Evolutionary conservation across 2,329 filamentous ascomycete genomes (phyloP).

Genomic region (Alternaria ventricosa): DNA sequence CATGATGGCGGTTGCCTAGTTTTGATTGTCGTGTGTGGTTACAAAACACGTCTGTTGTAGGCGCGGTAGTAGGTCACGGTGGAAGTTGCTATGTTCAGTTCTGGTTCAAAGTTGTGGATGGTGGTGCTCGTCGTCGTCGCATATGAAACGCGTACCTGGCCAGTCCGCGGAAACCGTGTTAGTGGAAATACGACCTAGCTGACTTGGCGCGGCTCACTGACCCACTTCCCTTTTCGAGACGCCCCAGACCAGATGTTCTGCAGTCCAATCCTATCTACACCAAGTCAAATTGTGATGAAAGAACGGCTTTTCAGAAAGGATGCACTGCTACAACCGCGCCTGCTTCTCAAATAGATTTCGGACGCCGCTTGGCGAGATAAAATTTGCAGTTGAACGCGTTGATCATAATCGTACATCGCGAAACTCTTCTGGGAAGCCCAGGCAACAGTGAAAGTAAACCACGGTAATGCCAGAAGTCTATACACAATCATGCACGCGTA

Average conservation of each 20-base stretch:
- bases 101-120: conserved; percentile 13
- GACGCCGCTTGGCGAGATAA: background rate
- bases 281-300: background rate
- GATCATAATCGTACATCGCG: background rate
- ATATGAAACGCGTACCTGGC: conserved; percentile 29
- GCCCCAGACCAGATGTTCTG: background rate
- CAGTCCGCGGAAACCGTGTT: conserved; percentile 7
- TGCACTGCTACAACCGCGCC: background rate
- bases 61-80: background rate
- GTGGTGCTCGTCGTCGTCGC: conserved; percentile 6
- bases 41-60: background rate
- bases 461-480: background rate
- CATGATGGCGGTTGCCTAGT: conserved; percentile 30
- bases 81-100: background rate
- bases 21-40: background rate
- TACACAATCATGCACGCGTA: fast-evolving
- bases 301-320: fast-evolving
- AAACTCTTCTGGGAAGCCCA: background rate
- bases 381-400: background rate
- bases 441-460: background rate
- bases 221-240: conserved; percentile 26
- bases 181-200: conserved; percentile 1
- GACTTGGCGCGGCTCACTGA: conserved; percentile 5
- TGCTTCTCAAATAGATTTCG: background rate
- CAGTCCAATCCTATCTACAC: background rate